Evolutionary conservation across 1,284 basidiomycete species (phyloP).

Genomic region (Rhodotorula sp.): DNA sequence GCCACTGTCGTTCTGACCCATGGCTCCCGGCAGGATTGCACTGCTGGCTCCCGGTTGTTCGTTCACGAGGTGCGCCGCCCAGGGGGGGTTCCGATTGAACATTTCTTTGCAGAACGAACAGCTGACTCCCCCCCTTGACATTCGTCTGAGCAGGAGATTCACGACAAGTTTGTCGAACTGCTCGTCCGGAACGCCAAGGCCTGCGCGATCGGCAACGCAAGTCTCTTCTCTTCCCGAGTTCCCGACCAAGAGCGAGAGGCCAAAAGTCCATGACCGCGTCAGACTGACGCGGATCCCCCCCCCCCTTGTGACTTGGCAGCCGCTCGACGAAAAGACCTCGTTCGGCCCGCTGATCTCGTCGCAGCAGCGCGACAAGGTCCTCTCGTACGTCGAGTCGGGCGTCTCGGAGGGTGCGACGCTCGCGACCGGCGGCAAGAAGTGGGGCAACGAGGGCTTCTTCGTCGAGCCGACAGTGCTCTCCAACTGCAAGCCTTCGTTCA

Average conservation of each 20-base stretch:
- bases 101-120: not conserved
- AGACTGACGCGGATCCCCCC: not conserved
- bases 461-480: constrained; percentile 47
- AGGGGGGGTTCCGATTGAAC: not conserved
- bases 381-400: constrained; percentile 83
- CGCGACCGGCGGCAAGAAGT: constrained; percentile 72
- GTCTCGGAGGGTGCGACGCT: constrained; percentile 79
- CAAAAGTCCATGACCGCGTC: not conserved
- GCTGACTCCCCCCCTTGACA: not conserved
- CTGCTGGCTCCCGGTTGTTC: constrained; percentile 39
- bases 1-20: too few relatives aligned
- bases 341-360: constrained; percentile 67
- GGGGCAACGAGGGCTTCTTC: constrained; percentile 49
- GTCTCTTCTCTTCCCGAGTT: constrained; percentile 3
- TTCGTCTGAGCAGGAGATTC: constrained; percentile 52
- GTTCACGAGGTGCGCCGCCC: constrained; percentile 32
- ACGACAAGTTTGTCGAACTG: constrained; percentile 73
- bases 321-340: constrained; percentile 68
- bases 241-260: too few relatives aligned
- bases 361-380: constrained; percentile 80
- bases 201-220: constrained; percentile 66
- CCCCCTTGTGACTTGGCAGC: constrained; percentile 47
- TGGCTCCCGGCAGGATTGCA: constrained; percentile 35
- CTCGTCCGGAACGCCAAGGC: constrained; percentile 68
- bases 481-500: constrained; percentile 51